These are phyloP conservation scores for Blastobotrys parvus DNA, from an alignment of 805 yeast species.

Conservation along the genomic window DNA sequence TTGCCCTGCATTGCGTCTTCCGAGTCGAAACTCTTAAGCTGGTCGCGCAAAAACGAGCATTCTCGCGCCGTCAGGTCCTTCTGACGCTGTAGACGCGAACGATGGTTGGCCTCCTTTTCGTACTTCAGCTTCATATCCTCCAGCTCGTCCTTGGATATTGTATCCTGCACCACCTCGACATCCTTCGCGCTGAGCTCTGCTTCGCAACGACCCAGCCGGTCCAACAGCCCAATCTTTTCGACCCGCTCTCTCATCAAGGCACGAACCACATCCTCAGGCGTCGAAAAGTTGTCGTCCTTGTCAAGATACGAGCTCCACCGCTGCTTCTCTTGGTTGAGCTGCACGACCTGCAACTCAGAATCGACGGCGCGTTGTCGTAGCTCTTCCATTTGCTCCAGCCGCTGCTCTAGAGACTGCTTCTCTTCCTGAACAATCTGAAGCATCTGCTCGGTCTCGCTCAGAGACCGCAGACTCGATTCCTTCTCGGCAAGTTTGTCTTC, in stretches of 20 bases:
- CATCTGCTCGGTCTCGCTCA: slow-evolving; percentile 40
- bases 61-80: slow-evolving; percentile 48
- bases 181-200: slow-evolving; percentile 23
- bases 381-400: slow-evolving; percentile 32
- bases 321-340: slow-evolving; percentile 39
- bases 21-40: slow-evolving; percentile 43
- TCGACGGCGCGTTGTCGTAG: slow-evolving; percentile 40
- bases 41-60: slow-evolving; percentile 47
- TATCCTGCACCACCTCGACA: slow-evolving; percentile 13
- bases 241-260: slow-evolving; percentile 29
- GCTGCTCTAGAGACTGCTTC: slow-evolving; percentile 35
- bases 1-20: slow-evolving; percentile 21
- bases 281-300: slow-evolving; percentile 32
- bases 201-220: slow-evolving; percentile 26
- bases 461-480: slow-evolving; percentile 41
- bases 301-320: slow-evolving; percentile 38
- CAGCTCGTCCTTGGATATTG: slow-evolving; percentile 24
- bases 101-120: slow-evolving; percentile 33
- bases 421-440: slow-evolving; percentile 50
- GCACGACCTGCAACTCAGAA: slow-evolving; percentile 42
- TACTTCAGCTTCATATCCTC: slow-evolving; percentile 27
- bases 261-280: slow-evolving; percentile 34
- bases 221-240: slow-evolving; percentile 23
- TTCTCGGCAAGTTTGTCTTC: slow-evolving; percentile 49
- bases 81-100: slow-evolving; percentile 40